These are phyloP conservation scores for Neurospora tetrasperma DNA, from an alignment of 495 filamentous ascomycete genomes.

Conservation along the genomic window DNA sequence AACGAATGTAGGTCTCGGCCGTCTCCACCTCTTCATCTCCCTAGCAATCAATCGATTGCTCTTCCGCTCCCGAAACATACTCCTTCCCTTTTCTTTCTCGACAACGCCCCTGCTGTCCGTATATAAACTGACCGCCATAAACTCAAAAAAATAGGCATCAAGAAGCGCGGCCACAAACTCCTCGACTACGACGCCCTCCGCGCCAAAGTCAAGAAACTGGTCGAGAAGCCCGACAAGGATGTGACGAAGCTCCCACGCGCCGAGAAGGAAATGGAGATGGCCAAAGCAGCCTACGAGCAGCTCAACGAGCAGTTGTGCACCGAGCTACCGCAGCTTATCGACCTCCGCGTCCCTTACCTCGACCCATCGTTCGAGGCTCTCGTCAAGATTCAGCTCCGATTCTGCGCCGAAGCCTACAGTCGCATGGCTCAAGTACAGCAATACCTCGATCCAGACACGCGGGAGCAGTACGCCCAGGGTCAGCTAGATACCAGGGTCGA, in stretches of 20 bases:
- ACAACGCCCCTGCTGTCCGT: background rate
- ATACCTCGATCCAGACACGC: constrained; percentile 91
- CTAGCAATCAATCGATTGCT: background rate
- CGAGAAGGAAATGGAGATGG: constrained; percentile 89
- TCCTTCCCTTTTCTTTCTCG: background rate
- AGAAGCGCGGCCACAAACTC: constrained; percentile 95
- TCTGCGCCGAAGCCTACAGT: constrained; percentile 94
- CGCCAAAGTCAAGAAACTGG: constrained; percentile 89
- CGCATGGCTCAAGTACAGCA: constrained; percentile 99
- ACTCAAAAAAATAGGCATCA: constrained; percentile 53
- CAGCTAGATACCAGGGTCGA: constrained; percentile 88
- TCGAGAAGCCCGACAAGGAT: constrained; percentile 98
- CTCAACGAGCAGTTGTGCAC: constrained; percentile 90
- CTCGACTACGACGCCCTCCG: constrained; percentile 95
- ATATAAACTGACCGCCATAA: background rate
- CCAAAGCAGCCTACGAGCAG: constrained; percentile 85
- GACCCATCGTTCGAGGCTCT: constrained; percentile 95
- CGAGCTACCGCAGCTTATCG: constrained; percentile 95
- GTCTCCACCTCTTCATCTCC: background rate
- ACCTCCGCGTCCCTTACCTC: constrained; percentile 90
- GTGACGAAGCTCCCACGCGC: constrained; percentile 85
- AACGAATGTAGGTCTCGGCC: constrained; percentile 66
- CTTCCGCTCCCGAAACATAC: background rate
- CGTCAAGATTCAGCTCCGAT: constrained; percentile 95
- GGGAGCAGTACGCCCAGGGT: constrained; percentile 91